Evolutionary conservation across 768 basidiomycete species (phyloP), one percentile per base, ranked within the genome.

Genomic region (Boletus subparvulus): DNA sequence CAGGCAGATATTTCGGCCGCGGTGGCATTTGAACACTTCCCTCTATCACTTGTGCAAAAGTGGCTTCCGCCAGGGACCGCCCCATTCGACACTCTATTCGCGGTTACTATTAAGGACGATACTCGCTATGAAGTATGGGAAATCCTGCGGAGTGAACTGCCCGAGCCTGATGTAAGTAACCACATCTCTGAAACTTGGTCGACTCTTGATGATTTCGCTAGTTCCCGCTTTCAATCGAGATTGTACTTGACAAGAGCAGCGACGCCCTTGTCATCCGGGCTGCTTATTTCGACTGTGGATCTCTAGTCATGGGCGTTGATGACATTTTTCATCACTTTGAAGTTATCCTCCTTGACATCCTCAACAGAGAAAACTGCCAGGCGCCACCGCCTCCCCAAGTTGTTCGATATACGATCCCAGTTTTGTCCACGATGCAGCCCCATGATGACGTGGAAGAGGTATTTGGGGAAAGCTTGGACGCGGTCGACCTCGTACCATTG

Each of bases 81-180:
- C 10, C 56, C 73, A 21, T 68, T 73, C 42, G 72, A 73, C 39
- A 65, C 68, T 30, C 42, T 74, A 36, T 74, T 73, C 47, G 72
- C 69, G 1, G 63, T 73, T 33, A 68, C 54, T 6, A n/a, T 61
- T 43, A 62, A 67, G 52, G 66, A 73, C 28, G 53, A 59, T 11
- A 59, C 44, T n/a, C 46, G 32, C 14, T 64, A 58, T 54, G 45
- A 56, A 4, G 24, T 61, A 14, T 72, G 69, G 68, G 56, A 64
- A 10, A 45, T 74, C 17, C 28, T 66, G 19, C 61, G 61, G 32
- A 74, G 71, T 37, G 69, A 70, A 48, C 56, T 71, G 24, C 63
- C 69, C 7, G 70, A 69, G 50, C 68, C 71, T 30, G 72, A 73
- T 35, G 72, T 73, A 51, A 56, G 72, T 51, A 30, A 26, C 28